phyloP scores from a whole-genome alignment of 768 basidiomycete species.

The Calocera cornea region DNA sequence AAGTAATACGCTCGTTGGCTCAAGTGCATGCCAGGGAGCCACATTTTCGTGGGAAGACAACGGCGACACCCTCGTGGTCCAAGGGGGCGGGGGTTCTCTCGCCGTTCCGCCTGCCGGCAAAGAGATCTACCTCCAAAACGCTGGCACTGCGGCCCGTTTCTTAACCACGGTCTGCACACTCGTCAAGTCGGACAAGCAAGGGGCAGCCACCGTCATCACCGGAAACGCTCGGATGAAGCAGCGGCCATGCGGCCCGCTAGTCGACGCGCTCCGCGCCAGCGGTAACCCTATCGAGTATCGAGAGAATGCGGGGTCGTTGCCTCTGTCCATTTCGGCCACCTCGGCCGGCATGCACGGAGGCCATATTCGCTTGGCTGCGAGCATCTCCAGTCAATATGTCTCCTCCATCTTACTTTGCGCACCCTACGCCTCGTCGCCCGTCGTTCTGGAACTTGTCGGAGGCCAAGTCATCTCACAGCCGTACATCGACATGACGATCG shows the following conservation, averaged over 20 bases:
- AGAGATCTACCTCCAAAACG: conserved; percentile 90
- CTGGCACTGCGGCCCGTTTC: conserved; percentile 96
- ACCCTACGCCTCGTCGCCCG: conserved; percentile 73
- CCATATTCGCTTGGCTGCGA: conserved; percentile 75
- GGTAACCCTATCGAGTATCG: conserved; percentile 65
- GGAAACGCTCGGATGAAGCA: conserved; percentile 99
- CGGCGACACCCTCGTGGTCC: conserved; percentile 86
- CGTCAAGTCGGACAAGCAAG: conserved; percentile 37
- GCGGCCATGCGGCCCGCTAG: conserved; percentile 88
- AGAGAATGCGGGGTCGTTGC: conserved; percentile 73
- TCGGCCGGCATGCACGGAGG: conserved; percentile 65
- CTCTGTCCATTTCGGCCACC: conserved; percentile 64
- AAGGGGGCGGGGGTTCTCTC: conserved; percentile 71
- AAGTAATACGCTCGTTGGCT: not conserved
- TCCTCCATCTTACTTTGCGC: conserved; percentile 94
- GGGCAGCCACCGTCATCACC: conserved; percentile 62
- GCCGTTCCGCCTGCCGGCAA: conserved; percentile 64
- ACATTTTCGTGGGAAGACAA: conserved; percentile 90
- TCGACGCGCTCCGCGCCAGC: conserved; percentile 74
- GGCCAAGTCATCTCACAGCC: conserved; percentile 96
- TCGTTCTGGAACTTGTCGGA: conserved; percentile 80
- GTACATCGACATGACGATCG: conserved; percentile 98
- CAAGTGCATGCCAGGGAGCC: conserved; percentile 48
- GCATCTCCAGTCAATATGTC: conserved; percentile 95
- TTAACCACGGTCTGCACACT: conserved; percentile 91